Evolutionary conservation across 2,329 filamentous ascomycete genomes (phyloP).

Genomic region (Penicillium sp.): DNA sequence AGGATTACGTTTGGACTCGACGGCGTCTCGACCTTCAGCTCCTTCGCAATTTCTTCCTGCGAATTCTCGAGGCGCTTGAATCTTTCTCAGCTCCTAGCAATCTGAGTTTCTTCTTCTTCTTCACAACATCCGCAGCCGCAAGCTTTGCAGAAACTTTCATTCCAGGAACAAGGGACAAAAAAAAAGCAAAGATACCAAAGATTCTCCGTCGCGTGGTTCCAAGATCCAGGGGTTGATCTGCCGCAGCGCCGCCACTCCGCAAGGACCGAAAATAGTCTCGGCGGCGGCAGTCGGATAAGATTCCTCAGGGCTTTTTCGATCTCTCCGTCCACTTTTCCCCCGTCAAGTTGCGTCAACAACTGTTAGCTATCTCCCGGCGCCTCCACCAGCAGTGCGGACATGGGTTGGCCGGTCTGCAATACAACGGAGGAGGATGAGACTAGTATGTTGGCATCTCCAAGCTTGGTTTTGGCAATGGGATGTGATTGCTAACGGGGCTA

Average conservation of each 20-base stretch:
- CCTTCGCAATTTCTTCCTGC: background rate
- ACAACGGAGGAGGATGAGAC: slow-evolving; percentile 53
- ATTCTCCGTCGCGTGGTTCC: slow-evolving; percentile 10
- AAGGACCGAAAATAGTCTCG: slow-evolving; percentile 7
- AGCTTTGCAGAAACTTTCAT: background rate
- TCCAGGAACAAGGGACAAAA: background rate
- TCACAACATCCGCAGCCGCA: background rate
- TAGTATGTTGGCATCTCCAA: slow-evolving; percentile 38
- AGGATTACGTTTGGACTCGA: background rate
- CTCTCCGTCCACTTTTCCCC: slow-evolving; percentile 18
- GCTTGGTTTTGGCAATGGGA: background rate
- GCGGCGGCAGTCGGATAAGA: slow-evolving; percentile 15
- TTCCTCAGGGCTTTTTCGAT: slow-evolving; percentile 8
- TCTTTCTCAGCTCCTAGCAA: background rate
- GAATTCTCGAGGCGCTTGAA: background rate
- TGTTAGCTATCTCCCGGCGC: slow-evolving; percentile 2
- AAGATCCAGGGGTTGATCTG: slow-evolving; percentile 25
- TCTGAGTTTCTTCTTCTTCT: background rate
- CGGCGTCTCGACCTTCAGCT: background rate
- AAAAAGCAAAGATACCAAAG: slow-evolving; percentile 11
- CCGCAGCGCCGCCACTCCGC: slow-evolving; percentile 14
- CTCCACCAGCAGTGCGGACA: slow-evolving; percentile 26
- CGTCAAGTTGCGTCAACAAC: slow-evolving; percentile 7
- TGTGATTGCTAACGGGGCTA: slow-evolving; percentile 8
- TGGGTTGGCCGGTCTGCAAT: slow-evolving; percentile 57